Evolutionary conservation across 2,329 filamentous ascomycete species (phyloP), one percentile per base, ranked within the genome.

Genomic region (Colletotrichum gigasporum): DNA sequence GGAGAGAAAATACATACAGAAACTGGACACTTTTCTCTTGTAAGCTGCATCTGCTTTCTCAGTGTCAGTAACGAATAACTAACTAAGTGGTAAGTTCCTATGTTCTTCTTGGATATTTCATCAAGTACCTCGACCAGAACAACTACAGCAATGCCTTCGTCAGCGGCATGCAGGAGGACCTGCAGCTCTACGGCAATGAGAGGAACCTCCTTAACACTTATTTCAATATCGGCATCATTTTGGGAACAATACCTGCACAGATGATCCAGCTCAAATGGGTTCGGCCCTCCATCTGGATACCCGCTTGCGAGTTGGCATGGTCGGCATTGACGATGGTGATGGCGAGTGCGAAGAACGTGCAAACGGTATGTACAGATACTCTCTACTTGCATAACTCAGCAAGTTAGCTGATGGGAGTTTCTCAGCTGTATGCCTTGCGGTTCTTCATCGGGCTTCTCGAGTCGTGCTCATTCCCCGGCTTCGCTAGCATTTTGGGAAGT

Each of bases 371-470:
- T 24, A 48, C 9, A 24, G 2, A 10, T 11, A 14, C 53, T 69
- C 11, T 62, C 54, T 7, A 10, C 4, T 2, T 16, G 28, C 14
- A 16, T 14, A 16, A n/a, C 30, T 18, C 3, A 48, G 7, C 9
- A 3, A 1, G n/a, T n/a, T n/a, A n/a, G n/a, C n/a, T n/a, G n/a
- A n/a, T n/a, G n/a, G n/a, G n/a, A n/a, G n/a, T n/a, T n/a, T 1
- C 11, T 7, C 5, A 81, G 45, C 67, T 82, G 18, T 82, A 80
- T 52, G 76, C 73, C 1, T 69, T 82, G 22, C 76, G 80, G 4
- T 81, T 82, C 71, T 74, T 82, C 50, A 74, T 82, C 42, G 79
- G 80, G 1, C 69, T 82, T 4, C 76, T 75, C 26, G 77, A 80
- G 67, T 74, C 74, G 5, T 71, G 73, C 7, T 78, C 76, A 55